These are phyloP conservation scores for Scedosporium minutisporum DNA, from an alignment of 2,329 filamentous ascomycete species.

Conservation along the genomic window DNA sequence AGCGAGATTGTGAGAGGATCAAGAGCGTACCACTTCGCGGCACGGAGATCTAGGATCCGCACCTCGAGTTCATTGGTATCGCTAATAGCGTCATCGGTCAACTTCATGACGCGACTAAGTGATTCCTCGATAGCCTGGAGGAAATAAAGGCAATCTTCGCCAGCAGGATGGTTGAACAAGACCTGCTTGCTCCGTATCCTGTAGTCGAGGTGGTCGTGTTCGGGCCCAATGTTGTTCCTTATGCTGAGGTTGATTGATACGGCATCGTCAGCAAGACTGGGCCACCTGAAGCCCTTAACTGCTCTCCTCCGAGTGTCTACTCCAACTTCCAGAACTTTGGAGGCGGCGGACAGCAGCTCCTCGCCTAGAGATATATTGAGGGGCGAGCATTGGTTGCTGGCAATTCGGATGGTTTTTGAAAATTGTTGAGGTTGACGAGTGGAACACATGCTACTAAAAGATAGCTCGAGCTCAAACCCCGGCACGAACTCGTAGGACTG, in stretches of 20 bases:
- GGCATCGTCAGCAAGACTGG: slow-evolving; percentile 28
- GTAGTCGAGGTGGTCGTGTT: slow-evolving; percentile 33
- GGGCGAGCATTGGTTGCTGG: slow-evolving; percentile 38
- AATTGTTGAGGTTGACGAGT: slow-evolving; percentile 23
- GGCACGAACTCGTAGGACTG: slow-evolving; percentile 37
- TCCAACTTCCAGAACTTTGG: slow-evolving; percentile 29
- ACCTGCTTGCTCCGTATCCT: slow-evolving; percentile 31
- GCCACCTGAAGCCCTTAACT: neutral
- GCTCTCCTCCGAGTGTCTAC: slow-evolving; percentile 20
- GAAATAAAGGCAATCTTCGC: slow-evolving; percentile 34
- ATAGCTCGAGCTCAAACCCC: slow-evolving; percentile 39
- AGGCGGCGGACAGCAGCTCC: slow-evolving; percentile 34
- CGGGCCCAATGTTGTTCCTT: slow-evolving; percentile 39
- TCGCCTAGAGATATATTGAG: slow-evolving; percentile 36
- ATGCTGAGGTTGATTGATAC: slow-evolving; percentile 36
- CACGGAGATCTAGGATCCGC: slow-evolving; percentile 34
- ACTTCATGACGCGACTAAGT: slow-evolving; percentile 27
- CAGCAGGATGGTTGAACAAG: slow-evolving; percentile 33
- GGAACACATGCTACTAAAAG: slow-evolving; percentile 31
- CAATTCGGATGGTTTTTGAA: slow-evolving; percentile 30
- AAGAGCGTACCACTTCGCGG: slow-evolving; percentile 33
- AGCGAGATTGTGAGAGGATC: slow-evolving; percentile 36
- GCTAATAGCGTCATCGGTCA: slow-evolving; percentile 29
- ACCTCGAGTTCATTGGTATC: slow-evolving; percentile 39
- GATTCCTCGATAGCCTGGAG: slow-evolving; percentile 26